A percentile compares a stretch with the other conserved stretches of the same genome.
Conservation (phyloP, 768 basidiomycete species). For the Russula compacta region DNA sequence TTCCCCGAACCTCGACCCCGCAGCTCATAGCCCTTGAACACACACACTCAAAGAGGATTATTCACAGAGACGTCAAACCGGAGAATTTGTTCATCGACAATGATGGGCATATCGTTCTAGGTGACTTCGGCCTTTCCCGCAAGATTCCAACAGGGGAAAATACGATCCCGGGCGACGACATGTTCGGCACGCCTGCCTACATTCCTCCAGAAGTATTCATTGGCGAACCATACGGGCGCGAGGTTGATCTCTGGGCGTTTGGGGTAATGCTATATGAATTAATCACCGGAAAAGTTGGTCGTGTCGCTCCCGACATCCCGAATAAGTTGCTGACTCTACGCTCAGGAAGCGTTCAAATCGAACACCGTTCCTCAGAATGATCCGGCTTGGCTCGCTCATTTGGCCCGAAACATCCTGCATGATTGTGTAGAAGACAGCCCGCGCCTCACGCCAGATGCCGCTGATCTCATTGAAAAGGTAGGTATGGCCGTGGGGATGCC, state of each 20-base stretch:
- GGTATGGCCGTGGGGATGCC: neutral
- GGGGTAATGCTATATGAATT: conserved; percentile 17
- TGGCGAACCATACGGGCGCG: conserved; percentile 8
- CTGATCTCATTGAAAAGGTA: conserved; percentile 7
- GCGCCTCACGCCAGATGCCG: neutral
- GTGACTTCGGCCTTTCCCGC: conserved; percentile 11
- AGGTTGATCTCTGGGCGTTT: conserved; percentile 16
- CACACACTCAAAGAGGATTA: conserved; percentile 6
- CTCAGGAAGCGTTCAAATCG: conserved; percentile 14
- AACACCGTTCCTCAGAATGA: conserved; percentile 2
- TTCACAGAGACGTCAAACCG: conserved; percentile 15
- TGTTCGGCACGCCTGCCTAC: conserved; percentile 15
- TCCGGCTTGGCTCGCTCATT: conserved; percentile 6
- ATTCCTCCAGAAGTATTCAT: conserved; percentile 13
- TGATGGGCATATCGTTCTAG: conserved; percentile 15
- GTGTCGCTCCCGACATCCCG: neutral
- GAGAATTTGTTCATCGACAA: conserved; percentile 15
- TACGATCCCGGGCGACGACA: conserved; percentile 4
- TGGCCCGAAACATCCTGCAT: conserved; percentile 4
- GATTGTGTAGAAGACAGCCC: conserved; percentile 3
- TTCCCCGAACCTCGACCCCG: neutral
- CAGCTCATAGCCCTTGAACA: conserved; percentile 14
- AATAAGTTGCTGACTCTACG: neutral
- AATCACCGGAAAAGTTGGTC: conserved; percentile 7
- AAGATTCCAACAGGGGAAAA: conserved; percentile 1